A percentile compares a stretch with the other conserved stretches of the same genome.
These are phyloP conservation scores for Aspergillus ellipticus DNA, from an alignment of 495 filamentous ascomycete species.

Conservation along the genomic window DNA sequence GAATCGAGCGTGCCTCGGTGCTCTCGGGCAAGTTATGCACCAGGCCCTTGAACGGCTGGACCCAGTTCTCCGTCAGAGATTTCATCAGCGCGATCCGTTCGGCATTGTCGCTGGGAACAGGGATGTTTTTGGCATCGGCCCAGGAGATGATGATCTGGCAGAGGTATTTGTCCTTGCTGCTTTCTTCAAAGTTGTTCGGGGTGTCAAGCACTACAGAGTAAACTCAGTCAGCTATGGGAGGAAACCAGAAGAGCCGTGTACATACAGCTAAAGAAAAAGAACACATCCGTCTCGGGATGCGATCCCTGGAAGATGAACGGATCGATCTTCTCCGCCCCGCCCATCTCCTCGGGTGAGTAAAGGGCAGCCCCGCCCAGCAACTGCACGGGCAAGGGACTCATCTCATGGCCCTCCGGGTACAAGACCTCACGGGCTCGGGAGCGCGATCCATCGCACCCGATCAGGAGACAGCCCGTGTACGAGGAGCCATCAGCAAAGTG, in stretches of 20 bases:
- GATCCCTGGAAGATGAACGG: conserved; percentile 60
- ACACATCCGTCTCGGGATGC: conserved; percentile 53
- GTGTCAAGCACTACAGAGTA: conserved; percentile 41
- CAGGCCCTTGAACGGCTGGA: conserved; percentile 50
- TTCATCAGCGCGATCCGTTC: conserved; percentile 52
- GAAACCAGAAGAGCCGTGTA: no score
- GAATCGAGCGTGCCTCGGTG: conserved; percentile 46
- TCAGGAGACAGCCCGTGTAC: conserved; percentile 44
- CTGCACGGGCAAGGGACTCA: conserved; percentile 44
- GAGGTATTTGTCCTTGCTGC: conserved; percentile 33
- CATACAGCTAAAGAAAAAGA: conserved; percentile 43
- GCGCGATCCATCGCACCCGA: conserved; percentile 55
- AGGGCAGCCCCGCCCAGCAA: conserved; percentile 44
- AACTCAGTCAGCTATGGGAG: background rate
- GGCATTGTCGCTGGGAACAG: conserved; percentile 35
- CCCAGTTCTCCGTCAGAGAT: conserved; percentile 48
- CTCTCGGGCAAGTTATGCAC: conserved; percentile 44
- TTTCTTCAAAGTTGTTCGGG: conserved; percentile 38
- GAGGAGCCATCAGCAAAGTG: conserved; percentile 51
- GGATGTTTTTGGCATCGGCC: conserved; percentile 40
- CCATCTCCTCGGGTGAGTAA: conserved; percentile 37
- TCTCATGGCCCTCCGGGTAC: conserved; percentile 31
- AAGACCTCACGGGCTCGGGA: conserved; percentile 41
- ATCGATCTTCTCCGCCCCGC: conserved; percentile 47
- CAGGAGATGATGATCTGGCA: conserved; percentile 54